Conservation (phyloP, 257 asterid genomes). For the Solanum etuberosum region DNA sequence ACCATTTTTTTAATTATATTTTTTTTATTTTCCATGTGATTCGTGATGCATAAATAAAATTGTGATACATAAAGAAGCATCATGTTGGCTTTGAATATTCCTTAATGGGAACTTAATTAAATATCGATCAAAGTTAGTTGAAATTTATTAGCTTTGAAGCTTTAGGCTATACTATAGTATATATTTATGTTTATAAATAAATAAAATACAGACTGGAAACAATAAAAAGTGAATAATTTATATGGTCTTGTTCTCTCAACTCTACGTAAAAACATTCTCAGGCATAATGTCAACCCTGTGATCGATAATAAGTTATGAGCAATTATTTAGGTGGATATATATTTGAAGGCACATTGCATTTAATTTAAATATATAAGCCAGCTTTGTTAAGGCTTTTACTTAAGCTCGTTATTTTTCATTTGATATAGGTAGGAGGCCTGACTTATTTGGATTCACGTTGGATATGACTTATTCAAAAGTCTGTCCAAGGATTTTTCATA, state of each 20-base stretch:
- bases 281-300: background rate
- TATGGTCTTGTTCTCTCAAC: background rate
- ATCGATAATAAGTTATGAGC: background rate
- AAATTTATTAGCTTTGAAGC: background rate
- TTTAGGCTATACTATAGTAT: background rate
- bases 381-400: too few relatives aligned
- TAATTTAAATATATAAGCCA: background rate
- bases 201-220: background rate
- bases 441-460: rapidly evolving
- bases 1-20: background rate
- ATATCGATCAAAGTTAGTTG: background rate
- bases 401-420: too few relatives aligned
- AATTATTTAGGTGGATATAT: background rate
- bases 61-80: background rate
- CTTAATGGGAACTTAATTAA: background rate
- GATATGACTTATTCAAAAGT: too few relatives aligned
- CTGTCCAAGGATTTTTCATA: too few relatives aligned
- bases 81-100: background rate
- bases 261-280: background rate
- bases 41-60: background rate
- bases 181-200: background rate
- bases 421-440: too few relatives aligned
- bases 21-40: background rate
- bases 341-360: background rate
- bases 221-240: background rate